Conservation (phyloP, 331 rosid genomes). For the Saraca asoca region DNA sequence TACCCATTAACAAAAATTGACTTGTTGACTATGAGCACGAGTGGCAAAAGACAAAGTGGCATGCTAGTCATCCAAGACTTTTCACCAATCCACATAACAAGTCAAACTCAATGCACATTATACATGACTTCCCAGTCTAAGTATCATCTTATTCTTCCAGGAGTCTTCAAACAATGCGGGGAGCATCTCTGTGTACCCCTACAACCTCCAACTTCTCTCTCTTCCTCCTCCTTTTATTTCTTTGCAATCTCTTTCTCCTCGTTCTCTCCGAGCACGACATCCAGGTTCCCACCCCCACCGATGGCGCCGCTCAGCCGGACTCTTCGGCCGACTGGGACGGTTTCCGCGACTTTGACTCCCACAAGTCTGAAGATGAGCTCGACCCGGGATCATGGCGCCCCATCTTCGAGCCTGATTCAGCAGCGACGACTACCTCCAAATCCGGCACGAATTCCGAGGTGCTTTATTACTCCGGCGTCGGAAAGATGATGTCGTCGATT, state of each 20-base stretch:
- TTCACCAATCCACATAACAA: too few relatives aligned
- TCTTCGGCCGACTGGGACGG: conserved; percentile 86
- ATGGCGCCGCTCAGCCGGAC: conserved; percentile 51
- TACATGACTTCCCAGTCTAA: too few relatives aligned
- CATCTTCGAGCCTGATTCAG: conserved; percentile 69
- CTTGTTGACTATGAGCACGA: too few relatives aligned
- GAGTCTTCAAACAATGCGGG: conserved; percentile 40
- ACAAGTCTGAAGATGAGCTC: conserved; percentile 73
- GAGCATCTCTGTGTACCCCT: neutral
- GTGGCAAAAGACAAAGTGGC: too few relatives aligned
- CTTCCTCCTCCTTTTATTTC: conserved; percentile 48
- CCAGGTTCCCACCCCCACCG: conserved; percentile 42
- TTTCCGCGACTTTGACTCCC: conserved; percentile 65
- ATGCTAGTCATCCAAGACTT: too few relatives aligned
- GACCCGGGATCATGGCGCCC: conserved; percentile 97
- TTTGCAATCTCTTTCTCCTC: conserved; percentile 51
- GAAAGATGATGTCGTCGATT: conserved; percentile 52
- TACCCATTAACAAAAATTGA: too few relatives aligned
- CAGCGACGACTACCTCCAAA: conserved; percentile 9
- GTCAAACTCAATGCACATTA: too few relatives aligned
- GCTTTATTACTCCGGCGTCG: conserved; percentile 58
- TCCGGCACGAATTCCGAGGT: conserved; percentile 34
- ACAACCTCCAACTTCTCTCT: conserved; percentile 31
- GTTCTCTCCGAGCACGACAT: conserved; percentile 75
- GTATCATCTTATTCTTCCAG: too few relatives aligned